Evolutionary conservation across 2,329 filamentous ascomycete genomes (phyloP), one percentile per base, ranked within the genome.

Genomic region (Fusarium mundagurra): DNA sequence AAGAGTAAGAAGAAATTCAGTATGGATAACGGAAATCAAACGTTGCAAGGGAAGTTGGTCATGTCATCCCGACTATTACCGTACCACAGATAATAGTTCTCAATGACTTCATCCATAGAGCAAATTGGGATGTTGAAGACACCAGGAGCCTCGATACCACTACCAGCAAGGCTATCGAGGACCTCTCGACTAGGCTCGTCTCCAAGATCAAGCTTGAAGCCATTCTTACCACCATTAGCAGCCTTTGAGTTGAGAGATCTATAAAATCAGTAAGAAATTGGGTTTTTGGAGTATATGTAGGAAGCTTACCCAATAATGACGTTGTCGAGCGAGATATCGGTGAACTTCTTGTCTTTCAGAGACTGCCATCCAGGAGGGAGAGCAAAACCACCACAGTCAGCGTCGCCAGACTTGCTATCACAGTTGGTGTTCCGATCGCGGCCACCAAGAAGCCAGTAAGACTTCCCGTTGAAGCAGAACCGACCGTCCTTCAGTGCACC

Each of bases 1-100:
- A 22, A 8, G 3, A 22, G n/a, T 4, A 12, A 16, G 16, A 14
- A 10, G 4, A 17, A 24, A 29, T 1, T 3, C 5, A n/a, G 29
- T 7, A 11, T 27, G 4, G 8, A 22, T 2, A 17, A 11, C 10
- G 4, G 5, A 22, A n/a, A 54, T 51, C 38, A 71, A 50, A 50
- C 43, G 12, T 70, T 71, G 57, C 61, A 71, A n/a, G 69, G 69
- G 18, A 71, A 71, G 61, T 66, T 71, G 38, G 50, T 51, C 66
- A 69, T 66, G 22, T 71, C 69, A 3, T 53, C 34, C 2, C 48
- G 60, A 18, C 43, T 34, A 18, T 55, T 39, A 2, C 45, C 38
- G 14, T 51, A 70, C 62, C 67, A 71, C 16, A 36, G 33, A 29
- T 60, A 67, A 16, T 71, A 72, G 34, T 72, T 71, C 34, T 71